phyloP scores from a whole-genome alignment of 2,329 filamentous ascomycete genomes.

The Venturia oleaginea region DNA sequence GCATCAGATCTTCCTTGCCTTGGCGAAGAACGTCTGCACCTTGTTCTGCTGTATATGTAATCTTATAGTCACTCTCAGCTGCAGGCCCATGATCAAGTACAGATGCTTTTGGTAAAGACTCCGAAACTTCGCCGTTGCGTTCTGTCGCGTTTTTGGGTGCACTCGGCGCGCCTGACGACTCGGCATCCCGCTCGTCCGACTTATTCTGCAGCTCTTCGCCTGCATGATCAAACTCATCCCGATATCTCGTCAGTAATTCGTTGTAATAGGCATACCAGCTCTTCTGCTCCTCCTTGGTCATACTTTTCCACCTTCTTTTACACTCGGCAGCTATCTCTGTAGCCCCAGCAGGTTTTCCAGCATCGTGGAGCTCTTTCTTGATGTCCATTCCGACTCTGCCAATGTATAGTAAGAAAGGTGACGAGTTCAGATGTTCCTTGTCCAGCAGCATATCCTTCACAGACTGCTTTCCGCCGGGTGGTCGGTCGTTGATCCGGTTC shows the following conservation, averaged over 20 bases:
- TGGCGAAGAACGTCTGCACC: constrained; percentile 40
- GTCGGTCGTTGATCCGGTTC: constrained; percentile 5
- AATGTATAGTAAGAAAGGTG: constrained; percentile 32
- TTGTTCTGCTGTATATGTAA: constrained; percentile 39
- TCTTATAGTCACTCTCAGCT: constrained; percentile 39
- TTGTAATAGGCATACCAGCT: constrained; percentile 32
- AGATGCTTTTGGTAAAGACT: neutral
- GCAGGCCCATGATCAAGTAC: constrained; percentile 20
- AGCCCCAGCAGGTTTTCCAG: constrained; percentile 29
- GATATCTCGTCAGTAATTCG: constrained; percentile 30
- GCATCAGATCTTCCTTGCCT: constrained; percentile 43
- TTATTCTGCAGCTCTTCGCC: constrained; percentile 2
- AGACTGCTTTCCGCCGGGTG: neutral
- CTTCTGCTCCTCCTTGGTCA: constrained; percentile 13
- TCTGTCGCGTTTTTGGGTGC: neutral
- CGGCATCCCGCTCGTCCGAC: neutral
- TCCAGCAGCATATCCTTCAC: constrained; percentile 21
- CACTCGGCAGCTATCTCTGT: constrained; percentile 35
- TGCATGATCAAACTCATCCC: constrained; percentile 26
- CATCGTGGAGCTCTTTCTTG: constrained; percentile 27
- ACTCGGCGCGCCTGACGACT: neutral
- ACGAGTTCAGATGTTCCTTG: constrained; percentile 26
- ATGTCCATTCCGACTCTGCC: constrained; percentile 31
- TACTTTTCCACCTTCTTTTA: constrained; percentile 25
- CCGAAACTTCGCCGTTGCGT: neutral